Base-by-base conservation (phyloP, 176 grass and related monocot species). In the Ananas comosus region DNA sequence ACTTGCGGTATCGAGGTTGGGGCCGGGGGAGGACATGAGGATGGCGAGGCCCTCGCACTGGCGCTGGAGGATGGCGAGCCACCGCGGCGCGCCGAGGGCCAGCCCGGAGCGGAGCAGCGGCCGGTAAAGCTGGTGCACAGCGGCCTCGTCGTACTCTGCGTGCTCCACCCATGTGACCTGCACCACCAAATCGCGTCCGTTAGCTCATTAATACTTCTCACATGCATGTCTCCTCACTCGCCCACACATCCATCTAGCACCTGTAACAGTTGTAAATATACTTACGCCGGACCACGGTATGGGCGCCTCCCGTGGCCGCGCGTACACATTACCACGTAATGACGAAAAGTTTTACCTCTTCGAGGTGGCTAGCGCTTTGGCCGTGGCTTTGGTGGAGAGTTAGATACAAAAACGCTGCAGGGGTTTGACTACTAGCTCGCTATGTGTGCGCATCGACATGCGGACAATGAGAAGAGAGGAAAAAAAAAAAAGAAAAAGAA, bases 131-230 rank as follows among this genome's bases (percentile, higher is more conserved):
- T 72, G 82, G 80, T 90, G 94, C 16, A 93, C 78, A 0, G 84
- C 75, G 51, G 84, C 74, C 70, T 90, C 94, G 64, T 85, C 78
- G 68, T 93, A 99, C 86, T 93, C 94, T 24, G 84, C 71, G 80
- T 99, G 94, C 52, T 99, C 94, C 64, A 99, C 80, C 94, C 94
- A 99, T 70, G 84, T 99, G 75, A 93, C 87, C 94, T 99, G 66
- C 76, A 87, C 66, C 56, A 28, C 54, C 53, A 59, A 78, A 70
- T 49, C 49, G 50, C 67, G 64, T 81, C 74, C 80, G 65, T 93
- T 88, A 99, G 79, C 74, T 42, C 65, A 75, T 83, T 72, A 83
- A 83, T 85, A 66, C 79, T 42, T 7, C 33, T 65, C 48, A 51
- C 22, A 50, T 80, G 72, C 88, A 88, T 72, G 72, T 68, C 27